Conservation (phyloP, 1,284 basidiomycete species). For the Volvariella surrecta region DNA sequence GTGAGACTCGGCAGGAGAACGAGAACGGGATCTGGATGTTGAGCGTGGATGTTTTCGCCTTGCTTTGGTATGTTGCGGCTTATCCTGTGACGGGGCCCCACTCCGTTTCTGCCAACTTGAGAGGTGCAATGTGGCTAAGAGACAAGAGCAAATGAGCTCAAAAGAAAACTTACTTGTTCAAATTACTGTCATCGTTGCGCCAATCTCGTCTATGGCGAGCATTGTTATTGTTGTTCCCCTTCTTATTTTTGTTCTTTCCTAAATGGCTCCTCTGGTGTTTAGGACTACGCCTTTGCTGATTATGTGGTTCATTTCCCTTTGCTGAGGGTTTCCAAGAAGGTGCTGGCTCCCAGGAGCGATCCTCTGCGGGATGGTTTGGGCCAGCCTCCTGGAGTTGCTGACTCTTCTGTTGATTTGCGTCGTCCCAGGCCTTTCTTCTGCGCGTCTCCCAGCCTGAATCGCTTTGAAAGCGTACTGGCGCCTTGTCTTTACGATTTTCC, state of each 20-base stretch:
- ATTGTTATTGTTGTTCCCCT: slow-evolving; percentile 10
- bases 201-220: slow-evolving; percentile 45
- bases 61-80: slow-evolving; percentile 23
- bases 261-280: slow-evolving; percentile 15
- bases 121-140: slow-evolving; percentile 10
- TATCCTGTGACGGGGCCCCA: slow-evolving; percentile 26
- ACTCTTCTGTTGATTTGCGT: slow-evolving; percentile 14
- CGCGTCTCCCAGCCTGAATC: slow-evolving; percentile 37
- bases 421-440: slow-evolving; percentile 26
- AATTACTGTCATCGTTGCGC: slow-evolving; percentile 50
- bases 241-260: slow-evolving; percentile 23
- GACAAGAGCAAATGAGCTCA: slow-evolving; percentile 8
- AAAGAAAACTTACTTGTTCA: slow-evolving; percentile 51
- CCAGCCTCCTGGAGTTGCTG: slow-evolving; percentile 13
- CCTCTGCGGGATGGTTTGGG: slow-evolving; percentile 18
- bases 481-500: slow-evolving; percentile 28
- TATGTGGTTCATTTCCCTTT: slow-evolving; percentile 16
- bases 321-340: slow-evolving; percentile 44
- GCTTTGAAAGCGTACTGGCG: slow-evolving; percentile 24
- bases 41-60: slow-evolving; percentile 40
- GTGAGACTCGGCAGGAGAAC: slow-evolving; percentile 53
- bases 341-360: slow-evolving; percentile 58
- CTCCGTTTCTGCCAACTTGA: slow-evolving; percentile 41
- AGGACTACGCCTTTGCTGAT: slow-evolving; percentile 13
- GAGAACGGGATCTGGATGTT: slow-evolving; percentile 41